Evolutionary conservation across 106 monocot genomes (phyloP).

Genomic region (Platanthera zijinensis): DNA sequence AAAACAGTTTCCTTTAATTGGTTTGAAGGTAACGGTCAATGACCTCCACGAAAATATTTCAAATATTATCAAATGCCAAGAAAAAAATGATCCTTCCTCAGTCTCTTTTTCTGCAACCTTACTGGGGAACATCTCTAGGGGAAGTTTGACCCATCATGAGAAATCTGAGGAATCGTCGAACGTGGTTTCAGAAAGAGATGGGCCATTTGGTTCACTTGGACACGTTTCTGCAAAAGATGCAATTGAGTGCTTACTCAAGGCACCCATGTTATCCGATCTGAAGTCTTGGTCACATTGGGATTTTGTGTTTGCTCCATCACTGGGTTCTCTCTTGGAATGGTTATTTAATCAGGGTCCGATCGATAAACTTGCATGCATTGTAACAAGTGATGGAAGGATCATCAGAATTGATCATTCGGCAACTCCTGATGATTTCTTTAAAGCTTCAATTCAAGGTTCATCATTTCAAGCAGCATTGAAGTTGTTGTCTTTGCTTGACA

Average conservation of each 20-base stretch:
- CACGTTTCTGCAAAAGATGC: constrained; percentile 38
- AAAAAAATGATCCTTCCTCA: constrained; percentile 6
- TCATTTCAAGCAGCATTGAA: constrained; percentile 37
- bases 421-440: constrained; percentile 37
- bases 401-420: constrained; percentile 45
- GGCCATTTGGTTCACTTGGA: background rate
- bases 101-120: constrained; percentile 35
- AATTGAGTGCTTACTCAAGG: constrained; percentile 39
- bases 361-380: constrained; percentile 39
- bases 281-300: constrained; percentile 63
- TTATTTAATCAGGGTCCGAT: constrained; percentile 17
- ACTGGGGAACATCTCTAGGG: constrained; percentile 14
- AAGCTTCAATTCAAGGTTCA: constrained; percentile 43
- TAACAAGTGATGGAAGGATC: constrained; percentile 43
- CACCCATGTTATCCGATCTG: constrained; percentile 55
- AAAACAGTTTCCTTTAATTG: constrained; percentile 54
- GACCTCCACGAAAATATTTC: background rate
- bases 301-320: constrained; percentile 35
- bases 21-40: constrained; percentile 18
- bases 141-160: background rate
- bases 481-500: constrained; percentile 37
- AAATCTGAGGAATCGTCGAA: background rate
- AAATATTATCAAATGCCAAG: constrained; percentile 18
- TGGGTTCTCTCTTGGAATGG: constrained; percentile 51
- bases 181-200: background rate